phyloP scores from a whole-genome alignment of 768 basidiomycete genomes.

The Tylopilus sp. region DNA sequence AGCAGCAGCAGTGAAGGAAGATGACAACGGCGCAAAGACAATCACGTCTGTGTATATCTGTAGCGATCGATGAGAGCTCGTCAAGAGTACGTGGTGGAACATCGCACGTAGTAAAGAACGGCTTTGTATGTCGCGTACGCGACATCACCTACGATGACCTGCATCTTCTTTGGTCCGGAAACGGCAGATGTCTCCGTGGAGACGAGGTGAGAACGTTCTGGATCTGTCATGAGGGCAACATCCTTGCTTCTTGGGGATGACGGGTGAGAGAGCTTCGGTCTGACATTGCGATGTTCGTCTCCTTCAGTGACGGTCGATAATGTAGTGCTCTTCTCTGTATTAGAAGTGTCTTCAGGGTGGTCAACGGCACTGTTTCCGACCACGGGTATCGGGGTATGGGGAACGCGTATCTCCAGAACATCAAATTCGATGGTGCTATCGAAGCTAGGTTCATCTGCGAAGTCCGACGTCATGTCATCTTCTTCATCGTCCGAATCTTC shows the following conservation, averaged over 20 bases:
- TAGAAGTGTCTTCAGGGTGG: slow-evolving; percentile 1
- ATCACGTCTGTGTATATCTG: slow-evolving; percentile 86
- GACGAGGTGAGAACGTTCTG: not conserved
- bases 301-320: not conserved
- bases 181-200: slow-evolving; percentile 6
- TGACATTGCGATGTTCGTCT: slow-evolving; percentile 28
- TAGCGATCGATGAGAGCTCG: not conserved
- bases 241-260: slow-evolving; percentile 36
- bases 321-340: not conserved
- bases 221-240: slow-evolving; percentile 18
- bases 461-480: slow-evolving; percentile 38
- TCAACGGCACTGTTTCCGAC: slow-evolving; percentile 5
- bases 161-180: slow-evolving; percentile 49
- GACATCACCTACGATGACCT: slow-evolving; percentile 53
- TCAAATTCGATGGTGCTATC: slow-evolving; percentile 28
- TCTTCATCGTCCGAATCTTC: slow-evolving; percentile 55
- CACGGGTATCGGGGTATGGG: not conserved
- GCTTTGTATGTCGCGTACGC: slow-evolving; percentile 63
- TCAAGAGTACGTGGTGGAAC: not conserved
- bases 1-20: slow-evolving; percentile 46
- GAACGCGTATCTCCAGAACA: slow-evolving; percentile 4
- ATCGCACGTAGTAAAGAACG: slow-evolving; percentile 72
- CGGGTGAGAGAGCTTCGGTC: slow-evolving; percentile 35
- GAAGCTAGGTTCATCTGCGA: slow-evolving; percentile 31
- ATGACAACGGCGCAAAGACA: slow-evolving; percentile 80